Conservation (phyloP, 1,284 basidiomycete species). For the Boletellus deceptivus region DNA sequence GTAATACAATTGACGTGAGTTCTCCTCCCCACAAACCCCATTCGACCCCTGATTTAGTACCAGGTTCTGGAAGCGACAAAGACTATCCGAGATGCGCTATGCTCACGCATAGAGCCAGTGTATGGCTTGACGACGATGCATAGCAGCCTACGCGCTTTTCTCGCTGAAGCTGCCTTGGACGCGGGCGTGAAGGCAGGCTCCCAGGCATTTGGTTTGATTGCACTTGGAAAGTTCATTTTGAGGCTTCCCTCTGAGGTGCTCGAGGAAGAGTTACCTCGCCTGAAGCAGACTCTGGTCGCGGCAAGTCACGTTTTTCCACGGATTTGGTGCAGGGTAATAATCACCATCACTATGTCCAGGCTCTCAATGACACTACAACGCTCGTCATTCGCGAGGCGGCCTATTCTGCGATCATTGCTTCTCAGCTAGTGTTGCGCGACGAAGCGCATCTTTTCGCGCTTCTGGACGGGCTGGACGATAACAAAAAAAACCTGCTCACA, state of each 20-base stretch:
- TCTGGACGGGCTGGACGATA: conserved; percentile 74
- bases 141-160: conserved; percentile 62
- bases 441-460: conserved; percentile 77
- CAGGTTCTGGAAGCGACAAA: conserved; percentile 79
- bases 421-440: conserved; percentile 74
- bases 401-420: conserved; percentile 75
- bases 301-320: conserved; percentile 40
- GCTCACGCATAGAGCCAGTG: conserved; percentile 70
- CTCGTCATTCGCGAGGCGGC: conserved; percentile 79
- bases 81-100: conserved; percentile 70
- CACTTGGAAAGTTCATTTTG: conserved; percentile 76
- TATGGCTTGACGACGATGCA: conserved; percentile 82
- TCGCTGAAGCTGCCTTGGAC: conserved; percentile 45
- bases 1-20: conserved; percentile 64
- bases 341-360: conserved; percentile 38
- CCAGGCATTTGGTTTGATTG: conserved; percentile 78
- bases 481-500: conserved; percentile 82
- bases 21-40: not conserved
- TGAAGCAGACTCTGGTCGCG: conserved; percentile 64
- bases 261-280: conserved; percentile 79
- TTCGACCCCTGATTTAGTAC: conserved; percentile 11
- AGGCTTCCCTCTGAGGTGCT: conserved; percentile 76
- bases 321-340: not conserved
- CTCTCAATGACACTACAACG: conserved; percentile 66
- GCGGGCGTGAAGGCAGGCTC: conserved; percentile 58